Percentiles rank a stretch among this genome's conserved stretches.
Conservation (phyloP, 2,329 filamentous ascomycete genomes). For the Sordariomycetes sp. region DNA sequence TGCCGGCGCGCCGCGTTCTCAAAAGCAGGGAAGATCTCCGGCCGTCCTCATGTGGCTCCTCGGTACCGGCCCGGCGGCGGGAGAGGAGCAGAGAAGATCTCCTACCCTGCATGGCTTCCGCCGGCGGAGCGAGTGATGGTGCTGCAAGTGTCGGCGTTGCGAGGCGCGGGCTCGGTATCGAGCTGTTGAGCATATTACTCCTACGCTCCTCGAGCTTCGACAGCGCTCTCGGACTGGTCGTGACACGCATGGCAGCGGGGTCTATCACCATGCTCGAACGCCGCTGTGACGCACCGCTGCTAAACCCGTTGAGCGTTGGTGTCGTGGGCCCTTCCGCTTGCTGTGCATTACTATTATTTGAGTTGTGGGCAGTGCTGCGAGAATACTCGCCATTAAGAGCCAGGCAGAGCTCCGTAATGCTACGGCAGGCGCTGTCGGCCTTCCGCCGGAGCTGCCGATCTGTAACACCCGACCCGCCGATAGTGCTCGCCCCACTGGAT, state of each 20-base stretch:
- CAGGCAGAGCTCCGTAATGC: slow-evolving; percentile 83
- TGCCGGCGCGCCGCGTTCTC: slow-evolving; percentile 31
- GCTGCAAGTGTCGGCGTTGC: slow-evolving; percentile 27
- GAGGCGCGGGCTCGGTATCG: slow-evolving; percentile 33
- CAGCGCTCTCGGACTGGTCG: slow-evolving; percentile 33
- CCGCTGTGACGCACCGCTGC: slow-evolving; percentile 23
- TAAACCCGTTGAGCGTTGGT: slow-evolving; percentile 32
- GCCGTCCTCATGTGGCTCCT: slow-evolving; percentile 36
- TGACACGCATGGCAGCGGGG: slow-evolving; percentile 22
- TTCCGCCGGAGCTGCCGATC: slow-evolving; percentile 84
- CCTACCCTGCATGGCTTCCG: slow-evolving; percentile 17
- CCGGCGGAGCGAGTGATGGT: slow-evolving; percentile 22
- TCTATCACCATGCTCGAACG: slow-evolving; percentile 31
- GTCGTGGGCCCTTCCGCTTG: slow-evolving; percentile 20
- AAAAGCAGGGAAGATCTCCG: slow-evolving; percentile 37
- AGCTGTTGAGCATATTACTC: slow-evolving; percentile 31
- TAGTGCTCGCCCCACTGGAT: slow-evolving; percentile 54
- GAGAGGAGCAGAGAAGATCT: slow-evolving; percentile 42
- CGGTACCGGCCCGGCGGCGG: slow-evolving; percentile 35
- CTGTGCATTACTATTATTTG: not conserved
- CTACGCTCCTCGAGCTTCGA: slow-evolving; percentile 45
- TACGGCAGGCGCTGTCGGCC: slow-evolving; percentile 85
- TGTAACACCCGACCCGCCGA: slow-evolving; percentile 46
- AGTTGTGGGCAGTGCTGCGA: not conserved
- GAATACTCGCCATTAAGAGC: slow-evolving; percentile 57